These are phyloP conservation scores for Aphanomyces euteiches DNA, from an alignment of 352 stramenopile genomes.

Conservation along the genomic window DNA sequence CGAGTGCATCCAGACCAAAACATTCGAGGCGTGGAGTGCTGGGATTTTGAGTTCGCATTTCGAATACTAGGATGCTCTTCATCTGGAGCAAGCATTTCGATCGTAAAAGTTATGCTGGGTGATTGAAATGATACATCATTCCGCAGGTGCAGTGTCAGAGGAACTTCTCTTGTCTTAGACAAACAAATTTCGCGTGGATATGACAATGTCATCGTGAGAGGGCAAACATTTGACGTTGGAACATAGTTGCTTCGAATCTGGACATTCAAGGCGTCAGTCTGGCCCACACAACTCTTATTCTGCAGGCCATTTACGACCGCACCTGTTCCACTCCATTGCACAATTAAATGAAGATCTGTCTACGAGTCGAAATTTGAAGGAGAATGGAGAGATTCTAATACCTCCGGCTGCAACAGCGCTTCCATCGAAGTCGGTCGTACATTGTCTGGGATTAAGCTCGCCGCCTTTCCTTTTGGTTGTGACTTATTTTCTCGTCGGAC, in stretches of 20 bases:
- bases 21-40: conserved; percentile 52
- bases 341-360: conserved; percentile 30
- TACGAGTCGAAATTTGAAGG: neutral
- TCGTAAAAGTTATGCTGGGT: conserved; percentile 60
- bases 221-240: conserved; percentile 42
- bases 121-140: conserved; percentile 58
- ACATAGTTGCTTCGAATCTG: conserved; percentile 51
- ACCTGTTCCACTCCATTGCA: conserved; percentile 23
- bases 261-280: conserved; percentile 60
- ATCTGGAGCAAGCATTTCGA: conserved; percentile 74
- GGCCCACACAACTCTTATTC: conserved; percentile 39
- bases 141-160: conserved; percentile 55
- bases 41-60: conserved; percentile 25
- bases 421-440: conserved; percentile 46
- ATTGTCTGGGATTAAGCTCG: too few species aligned
- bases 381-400: neutral
- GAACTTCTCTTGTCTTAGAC: conserved; percentile 41
- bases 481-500: conserved; percentile 83
- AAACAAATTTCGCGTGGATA: conserved; percentile 49
- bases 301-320: conserved; percentile 19
- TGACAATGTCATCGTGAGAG: conserved; percentile 63
- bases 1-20: conserved; percentile 79
- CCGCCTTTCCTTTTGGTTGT: neutral
- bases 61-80: conserved; percentile 45
- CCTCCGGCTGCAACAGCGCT: conserved; percentile 44